Evolutionary conservation across 208 protist genomes (phyloP).

Genomic region (Vickermania spadyakhi): DNA sequence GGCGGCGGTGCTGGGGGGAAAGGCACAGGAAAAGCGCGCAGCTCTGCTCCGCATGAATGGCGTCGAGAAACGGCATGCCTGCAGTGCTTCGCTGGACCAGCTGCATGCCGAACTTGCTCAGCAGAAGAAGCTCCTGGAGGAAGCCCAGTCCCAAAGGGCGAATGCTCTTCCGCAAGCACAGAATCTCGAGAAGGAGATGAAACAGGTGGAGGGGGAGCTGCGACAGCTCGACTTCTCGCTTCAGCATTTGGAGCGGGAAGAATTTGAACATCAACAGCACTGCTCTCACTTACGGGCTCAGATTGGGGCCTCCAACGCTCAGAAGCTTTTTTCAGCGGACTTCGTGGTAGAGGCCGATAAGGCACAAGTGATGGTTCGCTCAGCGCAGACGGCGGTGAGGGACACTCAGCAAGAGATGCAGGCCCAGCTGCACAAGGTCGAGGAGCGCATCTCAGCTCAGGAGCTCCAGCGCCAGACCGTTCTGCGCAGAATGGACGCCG

Average conservation of each 20-base stretch:
- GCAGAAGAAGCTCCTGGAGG: constrained; percentile 12
- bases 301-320: constrained; percentile 7
- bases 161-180: not conserved
- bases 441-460: constrained; percentile 5
- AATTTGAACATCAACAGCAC: constrained; percentile 31
- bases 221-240: constrained; percentile 23
- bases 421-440: constrained; percentile 1
- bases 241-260: constrained; percentile 37
- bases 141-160: not conserved
- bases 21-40: constrained; percentile 57
- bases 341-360: not conserved
- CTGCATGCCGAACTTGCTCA: constrained; percentile 1
- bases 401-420: constrained; percentile 7
- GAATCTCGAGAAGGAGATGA: not conserved
- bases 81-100: not conserved
- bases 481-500: constrained; percentile 36
- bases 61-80: not conserved
- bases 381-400: constrained; percentile 4
- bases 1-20: constrained; percentile 44
- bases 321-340: not conserved
- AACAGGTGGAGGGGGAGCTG: constrained; percentile 21
- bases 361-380: not conserved
- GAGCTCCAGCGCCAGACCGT: constrained; percentile 19
- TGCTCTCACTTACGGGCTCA: constrained; percentile 22
- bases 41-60: constrained; percentile 2